Evolutionary conservation across 768 basidiomycete species (phyloP).

Genomic region (Xerocomellus chrysenteron): DNA sequence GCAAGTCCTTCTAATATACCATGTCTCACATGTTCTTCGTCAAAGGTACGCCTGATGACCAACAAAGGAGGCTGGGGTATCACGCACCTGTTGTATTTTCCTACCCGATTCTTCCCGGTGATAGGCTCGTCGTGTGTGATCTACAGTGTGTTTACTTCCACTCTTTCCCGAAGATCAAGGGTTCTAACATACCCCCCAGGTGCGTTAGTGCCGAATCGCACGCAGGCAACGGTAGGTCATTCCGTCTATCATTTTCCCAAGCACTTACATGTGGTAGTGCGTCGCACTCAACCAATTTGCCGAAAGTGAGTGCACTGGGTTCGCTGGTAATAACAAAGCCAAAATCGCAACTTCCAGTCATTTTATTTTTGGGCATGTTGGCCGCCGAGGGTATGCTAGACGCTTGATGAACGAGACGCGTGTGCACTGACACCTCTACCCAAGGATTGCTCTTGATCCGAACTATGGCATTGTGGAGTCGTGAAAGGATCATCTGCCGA

Average conservation of each 20-base stretch:
- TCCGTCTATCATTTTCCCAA: background rate
- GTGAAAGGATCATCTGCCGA: background rate
- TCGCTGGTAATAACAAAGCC: background rate
- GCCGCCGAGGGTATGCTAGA: slow-evolving; percentile 7
- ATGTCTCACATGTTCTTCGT: background rate
- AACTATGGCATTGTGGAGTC: slow-evolving; percentile 7
- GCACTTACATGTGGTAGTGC: background rate
- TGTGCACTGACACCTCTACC: background rate
- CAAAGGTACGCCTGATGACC: slow-evolving; percentile 6
- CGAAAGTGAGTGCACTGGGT: slow-evolving; percentile 1
- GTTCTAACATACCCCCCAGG: background rate
- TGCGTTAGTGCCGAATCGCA: background rate
- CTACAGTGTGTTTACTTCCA: slow-evolving; percentile 1
- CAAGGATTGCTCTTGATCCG: slow-evolving; percentile 15
- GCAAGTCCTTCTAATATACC: no score
- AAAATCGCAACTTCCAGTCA: background rate
- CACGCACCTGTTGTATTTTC: slow-evolving; percentile 10
- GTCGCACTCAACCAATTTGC: slow-evolving; percentile 4
- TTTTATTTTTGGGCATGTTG: slow-evolving; percentile 5
- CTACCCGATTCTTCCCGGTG: slow-evolving; percentile 9
- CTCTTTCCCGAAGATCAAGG: background rate
- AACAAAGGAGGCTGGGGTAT: slow-evolving; percentile 3
- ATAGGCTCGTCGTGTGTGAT: slow-evolving; percentile 1
- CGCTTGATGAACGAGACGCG: background rate
- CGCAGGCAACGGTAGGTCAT: background rate